Evolutionary conservation across 2,329 filamentous ascomycete genomes (phyloP).

Genomic region (Phymatotrichopsis omnivora): DNA sequence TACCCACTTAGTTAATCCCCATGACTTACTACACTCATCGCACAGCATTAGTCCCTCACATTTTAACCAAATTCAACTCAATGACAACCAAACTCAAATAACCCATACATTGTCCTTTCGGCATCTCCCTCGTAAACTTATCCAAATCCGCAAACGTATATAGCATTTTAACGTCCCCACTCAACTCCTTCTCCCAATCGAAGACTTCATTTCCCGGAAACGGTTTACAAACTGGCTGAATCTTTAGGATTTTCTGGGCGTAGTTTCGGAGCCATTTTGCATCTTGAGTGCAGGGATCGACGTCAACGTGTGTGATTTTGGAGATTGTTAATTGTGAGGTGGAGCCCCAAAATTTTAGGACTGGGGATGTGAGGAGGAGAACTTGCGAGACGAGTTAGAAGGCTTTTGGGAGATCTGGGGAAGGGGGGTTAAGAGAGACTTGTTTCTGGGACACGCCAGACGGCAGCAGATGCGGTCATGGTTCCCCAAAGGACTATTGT

Average conservation of each 20-base stretch:
- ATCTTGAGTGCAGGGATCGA: background rate
- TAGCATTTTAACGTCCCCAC: background rate
- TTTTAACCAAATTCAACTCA: conserved; percentile 16
- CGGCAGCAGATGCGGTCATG: background rate
- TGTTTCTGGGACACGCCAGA: conserved; percentile 4
- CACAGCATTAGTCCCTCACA: conserved; percentile 8
- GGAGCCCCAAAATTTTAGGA: conserved; percentile 1
- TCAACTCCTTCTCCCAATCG: conserved; percentile 5
- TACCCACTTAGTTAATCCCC: background rate
- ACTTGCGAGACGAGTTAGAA: background rate
- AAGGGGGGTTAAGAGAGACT: background rate
- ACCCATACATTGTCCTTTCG: conserved; percentile 8
- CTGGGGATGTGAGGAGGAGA: conserved; percentile 5
- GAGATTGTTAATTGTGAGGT: background rate
- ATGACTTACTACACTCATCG: background rate
- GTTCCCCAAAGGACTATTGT: conserved; percentile 8
- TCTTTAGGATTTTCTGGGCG: background rate
- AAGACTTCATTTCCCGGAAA: conserved; percentile 9
- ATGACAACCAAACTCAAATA: conserved; percentile 12
- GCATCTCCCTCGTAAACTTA: conserved; percentile 6
- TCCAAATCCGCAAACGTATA: conserved; percentile 15
- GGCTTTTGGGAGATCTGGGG: background rate
- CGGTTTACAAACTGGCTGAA: background rate
- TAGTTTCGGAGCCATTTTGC: background rate
- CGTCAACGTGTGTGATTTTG: background rate